phyloP scores from a whole-genome alignment of 345 rosid species.

The Geranium rotundifolium region DNA sequence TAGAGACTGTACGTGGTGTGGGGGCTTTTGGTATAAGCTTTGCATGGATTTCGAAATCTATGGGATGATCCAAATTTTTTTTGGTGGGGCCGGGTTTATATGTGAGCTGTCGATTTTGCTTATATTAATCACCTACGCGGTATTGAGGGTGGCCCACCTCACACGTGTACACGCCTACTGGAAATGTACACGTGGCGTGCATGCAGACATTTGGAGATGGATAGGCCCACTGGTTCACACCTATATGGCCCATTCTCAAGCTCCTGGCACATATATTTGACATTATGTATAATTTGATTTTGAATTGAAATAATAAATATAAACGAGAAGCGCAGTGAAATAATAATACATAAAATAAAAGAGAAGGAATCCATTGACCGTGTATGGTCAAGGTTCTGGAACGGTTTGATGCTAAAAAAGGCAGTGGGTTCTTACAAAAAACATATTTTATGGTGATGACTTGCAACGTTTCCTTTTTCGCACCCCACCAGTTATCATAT shows the following conservation, averaged over 20 bases:
- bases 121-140: conserved; percentile 17
- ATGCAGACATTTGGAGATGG: background rate
- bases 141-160: conserved; percentile 6
- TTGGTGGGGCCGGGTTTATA: background rate
- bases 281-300: background rate
- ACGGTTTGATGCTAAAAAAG: too few species aligned
- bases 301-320: too few species aligned
- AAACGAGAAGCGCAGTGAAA: too few species aligned
- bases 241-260: background rate
- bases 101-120: conserved; percentile 11
- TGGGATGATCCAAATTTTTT: background rate
- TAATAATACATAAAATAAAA: too few species aligned
- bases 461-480: too few species aligned
- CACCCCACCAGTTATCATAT: too few species aligned
- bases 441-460: too few species aligned
- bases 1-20: conserved; percentile 14
- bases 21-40: conserved; percentile 4
- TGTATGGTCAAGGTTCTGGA: too few species aligned
- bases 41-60: conserved; percentile 18
- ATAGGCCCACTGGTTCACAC: background rate
- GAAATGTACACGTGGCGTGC: conserved; percentile 18
- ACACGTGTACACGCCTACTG: conserved; percentile 4
- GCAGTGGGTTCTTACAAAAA: too few species aligned
- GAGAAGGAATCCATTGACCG: too few species aligned
- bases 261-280: background rate